phyloP scores from a whole-genome alignment of 176 grass and related monocot species.

The Avena atlantica region DNA sequence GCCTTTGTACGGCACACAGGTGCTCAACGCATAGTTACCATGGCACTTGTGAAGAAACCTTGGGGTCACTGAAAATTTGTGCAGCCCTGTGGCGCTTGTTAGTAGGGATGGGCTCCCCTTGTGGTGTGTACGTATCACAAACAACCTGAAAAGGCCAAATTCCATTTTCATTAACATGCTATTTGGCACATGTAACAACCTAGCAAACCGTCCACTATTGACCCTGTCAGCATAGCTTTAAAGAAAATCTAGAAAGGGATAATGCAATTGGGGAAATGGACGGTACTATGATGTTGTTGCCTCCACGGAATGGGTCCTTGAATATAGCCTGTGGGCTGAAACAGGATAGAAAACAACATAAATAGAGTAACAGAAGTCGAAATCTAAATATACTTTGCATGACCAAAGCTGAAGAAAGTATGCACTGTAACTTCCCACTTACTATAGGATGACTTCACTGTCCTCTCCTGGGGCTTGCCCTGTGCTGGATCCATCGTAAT shows the following conservation, averaged over 20 bases:
- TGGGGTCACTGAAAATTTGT: conserved; percentile 77
- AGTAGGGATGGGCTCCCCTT: conserved; percentile 77
- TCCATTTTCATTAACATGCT: neutral
- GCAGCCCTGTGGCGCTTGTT: conserved; percentile 78
- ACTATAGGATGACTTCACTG: conserved; percentile 99
- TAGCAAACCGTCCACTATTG: neutral
- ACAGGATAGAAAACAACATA: neutral
- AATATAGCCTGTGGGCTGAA: conserved; percentile 93
- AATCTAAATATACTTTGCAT: neutral
- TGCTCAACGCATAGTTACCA: conserved; percentile 60
- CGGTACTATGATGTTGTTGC: conserved; percentile 92
- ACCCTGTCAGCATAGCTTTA: neutral
- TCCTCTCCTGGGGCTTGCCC: conserved; percentile 97
- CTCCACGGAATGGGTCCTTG: conserved; percentile 98
- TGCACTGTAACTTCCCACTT: conserved; percentile 31
- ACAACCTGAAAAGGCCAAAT: conserved; percentile 60
- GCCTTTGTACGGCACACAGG: neutral
- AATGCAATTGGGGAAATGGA: neutral
- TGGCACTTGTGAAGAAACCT: conserved; percentile 78
- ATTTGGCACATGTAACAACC: conserved; percentile 25
- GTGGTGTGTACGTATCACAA: conserved; percentile 80
- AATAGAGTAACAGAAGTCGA: neutral
- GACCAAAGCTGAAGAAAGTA: neutral
- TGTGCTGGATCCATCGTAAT: conserved; percentile 98
- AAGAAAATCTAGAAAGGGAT: neutral